Base-by-base conservation (phyloP, 2,329 filamentous ascomycete genomes). In the Aspergillus ustus region DNA sequence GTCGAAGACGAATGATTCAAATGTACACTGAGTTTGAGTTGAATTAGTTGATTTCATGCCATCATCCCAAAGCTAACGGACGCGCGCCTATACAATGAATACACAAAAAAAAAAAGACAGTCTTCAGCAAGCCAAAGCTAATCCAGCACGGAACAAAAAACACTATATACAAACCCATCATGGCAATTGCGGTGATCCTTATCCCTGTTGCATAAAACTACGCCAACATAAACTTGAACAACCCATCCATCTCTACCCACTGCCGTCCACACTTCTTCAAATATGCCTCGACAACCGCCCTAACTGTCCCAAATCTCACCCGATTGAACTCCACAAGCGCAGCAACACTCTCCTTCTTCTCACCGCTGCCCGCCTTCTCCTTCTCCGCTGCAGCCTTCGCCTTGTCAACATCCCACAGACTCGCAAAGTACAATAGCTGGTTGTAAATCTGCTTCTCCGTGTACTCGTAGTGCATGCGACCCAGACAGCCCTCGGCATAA, bases 381-480 rank as follows among this genome's bases (percentile, higher is more conserved):
- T 82, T 85, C 25, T 80, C 81, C 7, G 80, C 79, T n/a, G 78
- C 81, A 50, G 70, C 72, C 66, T 87, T 86, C 15, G 90, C 90
- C 78, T 91, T 92, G 64, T 98, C 93, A 3, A 96, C 90, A 77
- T 99, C 93, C 83, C 93, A 99, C 59, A 98, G 79, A 52, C 85
- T 85, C 31, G 90, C 86, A 74, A 93, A 91, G 80, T 97, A 99
- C 58, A 98, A 80, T 45, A 99, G 83, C 79, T 99, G 95, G 76
- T 96, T 98, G 80, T 97, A 98, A 62, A 98, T 85, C 71, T 90
- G 89, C 79, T 95, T 94, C 80, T 98, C 95, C 0, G 86, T 84
- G 72, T 91, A 90, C 79, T 96, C 93, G 75, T 93, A 97, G 22
- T 86, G 82, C 93, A 99, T 98, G 53, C 87, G 87, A 20, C 95